A percentile compares a stretch with the other conserved stretches of the same genome.
These are phyloP conservation scores for Mucor saturninus DNA, from an alignment of 371 early-diverging fungal genomes.

Conservation along the genomic window DNA sequence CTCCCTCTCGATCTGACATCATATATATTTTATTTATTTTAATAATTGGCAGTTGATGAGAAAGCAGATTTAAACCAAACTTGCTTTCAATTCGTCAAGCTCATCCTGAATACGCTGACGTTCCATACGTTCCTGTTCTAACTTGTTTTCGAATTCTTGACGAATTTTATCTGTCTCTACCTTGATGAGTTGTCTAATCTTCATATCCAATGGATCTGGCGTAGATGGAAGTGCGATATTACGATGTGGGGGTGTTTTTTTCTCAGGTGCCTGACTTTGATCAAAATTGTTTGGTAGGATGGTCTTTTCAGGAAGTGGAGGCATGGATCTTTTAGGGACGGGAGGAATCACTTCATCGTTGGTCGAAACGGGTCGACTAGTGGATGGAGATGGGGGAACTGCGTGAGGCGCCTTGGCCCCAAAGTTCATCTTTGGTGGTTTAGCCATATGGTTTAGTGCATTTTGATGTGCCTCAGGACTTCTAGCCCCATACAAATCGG, in stretches of 20 bases:
- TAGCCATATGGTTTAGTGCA: constrained; percentile 31
- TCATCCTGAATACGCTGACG: constrained; percentile 46
- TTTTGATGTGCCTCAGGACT: constrained; percentile 2
- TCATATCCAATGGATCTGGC: constrained; percentile 40
- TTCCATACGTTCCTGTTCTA: constrained; percentile 51
- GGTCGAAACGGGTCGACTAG: constrained; percentile 5
- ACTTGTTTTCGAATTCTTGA: constrained; percentile 42
- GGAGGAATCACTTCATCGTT: constrained; percentile 18
- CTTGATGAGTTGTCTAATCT: constrained; percentile 40
- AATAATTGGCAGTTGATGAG: not conserved
- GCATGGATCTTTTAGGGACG: constrained; percentile 45
- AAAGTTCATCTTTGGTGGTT: constrained; percentile 40
- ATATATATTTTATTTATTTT: not conserved
- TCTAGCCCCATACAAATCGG: constrained; percentile 6
- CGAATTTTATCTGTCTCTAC: constrained; percentile 51
- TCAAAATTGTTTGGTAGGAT: constrained; percentile 1
- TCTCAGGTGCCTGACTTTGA: constrained; percentile 2
- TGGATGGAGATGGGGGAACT: constrained; percentile 4
- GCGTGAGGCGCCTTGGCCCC: constrained; percentile 2
- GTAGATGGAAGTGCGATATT: constrained; percentile 19
- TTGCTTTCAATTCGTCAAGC: constrained; percentile 38
- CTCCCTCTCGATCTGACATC: too few relatives aligned
- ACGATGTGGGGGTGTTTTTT: constrained; percentile 1
- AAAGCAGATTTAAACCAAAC: not conserved
- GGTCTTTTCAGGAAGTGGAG: constrained; percentile 31